Conservation (phyloP, 331 rosid genomes). For the Arachis monticola region DNA sequence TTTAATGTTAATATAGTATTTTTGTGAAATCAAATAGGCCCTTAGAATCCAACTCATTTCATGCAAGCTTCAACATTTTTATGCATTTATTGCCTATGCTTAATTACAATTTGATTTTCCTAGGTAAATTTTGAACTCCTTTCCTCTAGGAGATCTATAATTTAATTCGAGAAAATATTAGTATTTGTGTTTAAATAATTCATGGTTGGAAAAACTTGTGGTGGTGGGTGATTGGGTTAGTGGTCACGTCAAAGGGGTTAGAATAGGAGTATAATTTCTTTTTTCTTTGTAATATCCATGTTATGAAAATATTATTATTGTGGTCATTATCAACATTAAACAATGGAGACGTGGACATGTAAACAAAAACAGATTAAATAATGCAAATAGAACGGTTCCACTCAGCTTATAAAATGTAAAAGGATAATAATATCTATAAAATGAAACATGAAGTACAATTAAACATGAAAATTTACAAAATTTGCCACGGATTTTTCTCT, state of each 20-base stretch:
- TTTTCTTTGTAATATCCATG: not conserved
- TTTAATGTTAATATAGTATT: too few species aligned
- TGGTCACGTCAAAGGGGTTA: not conserved
- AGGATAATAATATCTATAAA: too few species aligned
- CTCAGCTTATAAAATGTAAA: too few species aligned
- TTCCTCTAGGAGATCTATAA: not conserved
- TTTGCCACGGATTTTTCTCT: too few species aligned
- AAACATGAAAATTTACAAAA: slow-evolving; percentile 12
- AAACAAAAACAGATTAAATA: not conserved
- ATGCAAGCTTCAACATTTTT: not conserved
- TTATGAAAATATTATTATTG: not conserved
- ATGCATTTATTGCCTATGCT: not conserved
- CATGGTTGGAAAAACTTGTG: not conserved
- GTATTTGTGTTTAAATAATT: too few species aligned
- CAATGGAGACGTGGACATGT: not conserved
- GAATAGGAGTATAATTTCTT: not conserved
- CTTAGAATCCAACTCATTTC: not conserved
- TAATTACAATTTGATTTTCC: not conserved
- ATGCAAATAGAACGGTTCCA: not conserved
- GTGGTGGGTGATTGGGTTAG: not conserved
- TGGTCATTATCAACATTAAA: not conserved
- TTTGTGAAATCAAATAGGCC: too few species aligned
- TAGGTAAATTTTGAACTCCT: not conserved
- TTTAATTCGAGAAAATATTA: too few species aligned
- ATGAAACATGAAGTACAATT: not conserved